A percentile compares a stretch with the other conserved stretches of the same genome.
These are phyloP conservation scores for Trichoderma cornu-damae DNA, from an alignment of 2,329 filamentous ascomycete species.

Conservation along the genomic window DNA sequence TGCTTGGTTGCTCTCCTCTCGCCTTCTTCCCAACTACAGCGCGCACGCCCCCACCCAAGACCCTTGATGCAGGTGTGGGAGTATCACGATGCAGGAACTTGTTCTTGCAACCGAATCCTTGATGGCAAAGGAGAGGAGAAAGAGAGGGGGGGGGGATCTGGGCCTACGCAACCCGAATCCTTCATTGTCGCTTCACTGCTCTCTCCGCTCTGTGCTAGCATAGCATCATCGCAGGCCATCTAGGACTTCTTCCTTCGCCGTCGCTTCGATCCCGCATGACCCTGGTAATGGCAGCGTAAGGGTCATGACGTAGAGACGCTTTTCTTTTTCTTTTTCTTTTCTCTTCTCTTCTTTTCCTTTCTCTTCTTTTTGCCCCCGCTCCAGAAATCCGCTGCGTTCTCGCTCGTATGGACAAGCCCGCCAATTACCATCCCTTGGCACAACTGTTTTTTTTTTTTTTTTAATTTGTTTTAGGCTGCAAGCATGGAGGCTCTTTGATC, in stretches of 20 bases:
- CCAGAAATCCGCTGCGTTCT: not conserved
- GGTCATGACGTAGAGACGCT: slow-evolving; percentile 2
- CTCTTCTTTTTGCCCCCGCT: not conserved
- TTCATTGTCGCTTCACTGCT: not conserved
- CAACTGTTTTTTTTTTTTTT: no score
- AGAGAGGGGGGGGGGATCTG: no score
- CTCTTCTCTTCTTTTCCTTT: no score
- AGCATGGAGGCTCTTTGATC: not conserved
- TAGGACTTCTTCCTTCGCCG: not conserved
- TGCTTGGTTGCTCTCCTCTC: not conserved
- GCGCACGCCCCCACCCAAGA: not conserved
- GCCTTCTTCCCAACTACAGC: slow-evolving; percentile 14
- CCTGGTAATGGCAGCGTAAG: not conserved
- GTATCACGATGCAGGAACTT: slow-evolving; percentile 2
- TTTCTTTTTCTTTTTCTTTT: no score
- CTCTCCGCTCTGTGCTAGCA: not conserved
- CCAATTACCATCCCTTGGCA: not conserved
- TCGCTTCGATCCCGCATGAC: slow-evolving; percentile 3
- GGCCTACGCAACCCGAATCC: not conserved
- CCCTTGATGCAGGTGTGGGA: slow-evolving; percentile 6
- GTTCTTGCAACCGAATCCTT: not conserved
- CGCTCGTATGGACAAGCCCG: not conserved
- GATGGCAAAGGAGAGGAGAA: no score
- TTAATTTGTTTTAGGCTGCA: not conserved
- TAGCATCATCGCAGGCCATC: not conserved